Evolutionary conservation across 2,329 filamentous ascomycete genomes (phyloP).

Genomic region (Ophiosphaerella herpotricha): DNA sequence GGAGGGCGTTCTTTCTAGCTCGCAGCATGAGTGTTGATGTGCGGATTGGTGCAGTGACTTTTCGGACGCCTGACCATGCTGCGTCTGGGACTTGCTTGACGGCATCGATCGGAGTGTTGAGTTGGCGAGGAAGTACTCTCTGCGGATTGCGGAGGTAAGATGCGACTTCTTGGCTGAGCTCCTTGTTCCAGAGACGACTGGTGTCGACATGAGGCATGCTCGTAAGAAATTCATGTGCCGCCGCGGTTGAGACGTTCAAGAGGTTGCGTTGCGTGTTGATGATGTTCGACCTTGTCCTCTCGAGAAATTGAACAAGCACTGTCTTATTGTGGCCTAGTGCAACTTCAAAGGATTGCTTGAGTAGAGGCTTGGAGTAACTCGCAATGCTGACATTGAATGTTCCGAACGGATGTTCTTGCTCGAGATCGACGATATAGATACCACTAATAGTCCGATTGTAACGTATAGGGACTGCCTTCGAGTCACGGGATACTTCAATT

Average conservation of each 20-base stretch:
- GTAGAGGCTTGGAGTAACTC: constrained; percentile 42
- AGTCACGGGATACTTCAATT: constrained; percentile 54
- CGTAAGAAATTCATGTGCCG: constrained; percentile 16
- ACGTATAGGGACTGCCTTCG: constrained; percentile 51
- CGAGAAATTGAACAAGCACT: constrained; percentile 26
- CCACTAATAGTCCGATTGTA: constrained; percentile 57
- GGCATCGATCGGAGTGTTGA: constrained; percentile 6
- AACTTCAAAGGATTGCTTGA: constrained; percentile 41
- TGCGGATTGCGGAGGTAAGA: constrained; percentile 8
- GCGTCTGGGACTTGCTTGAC: constrained; percentile 22
- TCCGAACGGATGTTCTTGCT: constrained; percentile 55
- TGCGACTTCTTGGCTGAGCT: not conserved
- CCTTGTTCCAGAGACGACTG: constrained; percentile 3
- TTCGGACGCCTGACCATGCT: constrained; percentile 28
- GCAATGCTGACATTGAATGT: constrained; percentile 55
- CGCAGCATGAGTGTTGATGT: constrained; percentile 32
- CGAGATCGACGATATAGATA: constrained; percentile 57
- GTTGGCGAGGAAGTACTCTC: constrained; percentile 11
- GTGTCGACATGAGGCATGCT: constrained; percentile 9
- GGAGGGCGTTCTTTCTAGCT: constrained; percentile 37
- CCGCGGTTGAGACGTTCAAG: constrained; percentile 22
- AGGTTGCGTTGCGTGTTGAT: constrained; percentile 24
- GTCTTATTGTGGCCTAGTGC: constrained; percentile 40
- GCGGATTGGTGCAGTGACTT: constrained; percentile 31
- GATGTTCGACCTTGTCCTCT: constrained; percentile 23